phyloP scores from a whole-genome alignment of 768 basidiomycete species.

The Boletus fagicola region DNA sequence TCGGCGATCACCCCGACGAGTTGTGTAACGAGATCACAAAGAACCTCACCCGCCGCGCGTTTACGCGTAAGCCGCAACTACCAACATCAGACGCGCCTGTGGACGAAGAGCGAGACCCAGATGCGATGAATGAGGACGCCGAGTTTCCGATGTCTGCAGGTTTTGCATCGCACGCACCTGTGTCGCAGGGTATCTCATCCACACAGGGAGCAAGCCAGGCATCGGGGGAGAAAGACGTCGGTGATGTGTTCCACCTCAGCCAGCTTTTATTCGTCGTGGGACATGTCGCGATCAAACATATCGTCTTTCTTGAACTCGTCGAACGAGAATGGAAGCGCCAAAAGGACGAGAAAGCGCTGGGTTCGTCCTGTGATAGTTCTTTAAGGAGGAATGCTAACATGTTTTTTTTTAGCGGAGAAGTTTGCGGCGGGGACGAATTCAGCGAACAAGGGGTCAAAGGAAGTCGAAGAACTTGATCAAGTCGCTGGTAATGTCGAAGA shows the following conservation, averaged over 20 bases:
- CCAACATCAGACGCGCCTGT: slow-evolving; percentile 1
- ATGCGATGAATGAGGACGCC: slow-evolving; percentile 53
- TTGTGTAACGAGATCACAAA: slow-evolving; percentile 81
- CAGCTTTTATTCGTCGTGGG: slow-evolving; percentile 96
- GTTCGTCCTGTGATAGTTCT: slow-evolving; percentile 41
- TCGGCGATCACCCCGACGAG: slow-evolving; percentile 89
- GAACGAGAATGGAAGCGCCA: slow-evolving; percentile 96
- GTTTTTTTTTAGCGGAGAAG: slow-evolving; percentile 52
- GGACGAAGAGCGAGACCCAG: slow-evolving; percentile 37
- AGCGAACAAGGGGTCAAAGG: slow-evolving; percentile 46
- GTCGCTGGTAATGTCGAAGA: slow-evolving; percentile 98
- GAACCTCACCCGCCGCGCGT: slow-evolving; percentile 73
- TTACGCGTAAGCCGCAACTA: slow-evolving; percentile 37
- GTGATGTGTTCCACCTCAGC: slow-evolving; percentile 84
- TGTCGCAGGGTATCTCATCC: slow-evolving; percentile 18
- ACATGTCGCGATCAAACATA: slow-evolving; percentile 96
- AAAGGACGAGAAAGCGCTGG: slow-evolving; percentile 83
- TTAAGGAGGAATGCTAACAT: background rate
- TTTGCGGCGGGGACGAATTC: slow-evolving; percentile 40
- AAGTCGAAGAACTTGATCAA: slow-evolving; percentile 88
- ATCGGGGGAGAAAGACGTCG: slow-evolving; percentile 49
- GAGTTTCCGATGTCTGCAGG: slow-evolving; percentile 30
- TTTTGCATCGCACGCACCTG: slow-evolving; percentile 18
- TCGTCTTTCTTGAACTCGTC: slow-evolving; percentile 92
- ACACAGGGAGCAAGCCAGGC: slow-evolving; percentile 7